Conservation (phyloP, 129 eudicot species). For the Lactuca saligna region DNA sequence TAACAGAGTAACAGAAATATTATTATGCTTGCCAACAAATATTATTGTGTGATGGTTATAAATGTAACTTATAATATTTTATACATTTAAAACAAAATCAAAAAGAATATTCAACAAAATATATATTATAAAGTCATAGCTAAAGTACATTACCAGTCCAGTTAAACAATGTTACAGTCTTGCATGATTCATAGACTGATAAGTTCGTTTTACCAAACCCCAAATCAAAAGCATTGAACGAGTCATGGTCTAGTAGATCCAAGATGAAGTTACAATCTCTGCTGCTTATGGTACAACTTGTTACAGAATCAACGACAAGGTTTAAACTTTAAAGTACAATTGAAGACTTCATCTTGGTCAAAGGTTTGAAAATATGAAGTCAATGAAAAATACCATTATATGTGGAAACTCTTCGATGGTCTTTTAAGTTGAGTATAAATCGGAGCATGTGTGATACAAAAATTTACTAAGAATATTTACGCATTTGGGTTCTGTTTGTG, state of each 20-base stretch:
- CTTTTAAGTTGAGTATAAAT: background rate
- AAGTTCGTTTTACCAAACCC: constrained; percentile 13
- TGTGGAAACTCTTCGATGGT: background rate
- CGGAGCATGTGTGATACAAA: background rate
- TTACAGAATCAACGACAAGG: constrained; percentile 4
- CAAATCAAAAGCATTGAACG: constrained; percentile 20
- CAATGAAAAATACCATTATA: background rate
- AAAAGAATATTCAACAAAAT: background rate
- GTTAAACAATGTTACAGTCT: constrained; percentile 4
- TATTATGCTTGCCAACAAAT: background rate
- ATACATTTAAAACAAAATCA: background rate
- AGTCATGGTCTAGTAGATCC: constrained; percentile 3
- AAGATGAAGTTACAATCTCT: background rate
- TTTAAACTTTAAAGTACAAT: background rate
- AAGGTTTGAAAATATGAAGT: constrained; percentile 8
- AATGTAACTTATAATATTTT: background rate
- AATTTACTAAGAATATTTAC: too few species aligned
- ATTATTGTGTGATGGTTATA: too few species aligned
- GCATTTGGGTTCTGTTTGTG: too few species aligned
- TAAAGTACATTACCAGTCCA: background rate
- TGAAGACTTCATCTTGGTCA: constrained; percentile 20
- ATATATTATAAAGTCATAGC: background rate
- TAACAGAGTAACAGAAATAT: background rate
- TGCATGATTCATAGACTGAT: constrained; percentile 18
- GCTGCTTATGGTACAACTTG: background rate